Evolutionary conservation across 176 grass and related monocot species (phyloP).

Genomic region (Paspalum notatum): DNA sequence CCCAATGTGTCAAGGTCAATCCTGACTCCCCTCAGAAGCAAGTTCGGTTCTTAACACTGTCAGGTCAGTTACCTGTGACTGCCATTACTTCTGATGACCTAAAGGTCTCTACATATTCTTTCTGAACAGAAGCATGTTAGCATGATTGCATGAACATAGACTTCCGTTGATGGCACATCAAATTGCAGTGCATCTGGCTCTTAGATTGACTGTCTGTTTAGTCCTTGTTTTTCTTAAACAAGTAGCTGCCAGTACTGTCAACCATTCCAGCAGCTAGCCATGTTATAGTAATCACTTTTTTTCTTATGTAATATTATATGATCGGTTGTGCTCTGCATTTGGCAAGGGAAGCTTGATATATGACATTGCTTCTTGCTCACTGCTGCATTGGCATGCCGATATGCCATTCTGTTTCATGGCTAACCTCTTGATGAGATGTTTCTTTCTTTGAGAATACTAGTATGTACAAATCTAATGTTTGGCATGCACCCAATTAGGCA

Average conservation of each 20-base stretch:
- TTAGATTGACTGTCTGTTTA: neutral
- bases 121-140: neutral
- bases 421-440: slow-evolving; percentile 1
- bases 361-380: neutral
- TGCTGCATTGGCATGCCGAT: neutral
- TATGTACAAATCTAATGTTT: neutral
- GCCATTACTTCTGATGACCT: neutral
- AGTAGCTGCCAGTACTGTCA: neutral
- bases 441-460: neutral
- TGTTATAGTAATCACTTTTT: neutral
- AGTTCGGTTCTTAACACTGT: slow-evolving; percentile 80
- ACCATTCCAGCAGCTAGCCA: neutral
- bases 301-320: neutral
- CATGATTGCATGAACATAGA: neutral
- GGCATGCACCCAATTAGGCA: neutral
- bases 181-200: neutral
- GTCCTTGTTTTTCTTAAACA: neutral
- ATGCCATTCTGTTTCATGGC: neutral
- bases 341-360: neutral
- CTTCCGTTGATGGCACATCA: neutral
- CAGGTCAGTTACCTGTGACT: slow-evolving; percentile 49
- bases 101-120: neutral
- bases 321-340: neutral
- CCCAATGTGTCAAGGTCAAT: slow-evolving; percentile 85
- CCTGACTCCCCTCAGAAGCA: slow-evolving; percentile 92